Evolutionary conservation across 495 filamentous ascomycete species (phyloP).

Genomic region (Cladorrhinum samala): DNA sequence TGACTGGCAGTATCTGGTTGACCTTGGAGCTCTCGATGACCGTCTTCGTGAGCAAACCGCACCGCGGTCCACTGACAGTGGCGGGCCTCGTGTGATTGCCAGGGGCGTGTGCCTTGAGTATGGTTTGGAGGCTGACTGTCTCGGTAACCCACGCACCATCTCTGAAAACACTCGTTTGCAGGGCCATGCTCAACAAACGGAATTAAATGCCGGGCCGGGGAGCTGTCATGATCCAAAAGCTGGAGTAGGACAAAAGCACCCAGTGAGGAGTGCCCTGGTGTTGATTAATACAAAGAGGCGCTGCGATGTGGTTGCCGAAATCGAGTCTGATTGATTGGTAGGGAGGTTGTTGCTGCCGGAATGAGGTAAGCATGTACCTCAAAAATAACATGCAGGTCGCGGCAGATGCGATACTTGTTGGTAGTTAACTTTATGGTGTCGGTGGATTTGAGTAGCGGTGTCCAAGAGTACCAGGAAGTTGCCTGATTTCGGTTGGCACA

Average conservation of each 20-base stretch:
- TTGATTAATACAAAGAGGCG: background rate
- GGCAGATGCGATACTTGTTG: too few species aligned
- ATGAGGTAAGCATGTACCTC: too few species aligned
- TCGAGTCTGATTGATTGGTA: background rate
- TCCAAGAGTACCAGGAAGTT: too few species aligned
- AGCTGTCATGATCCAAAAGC: too few species aligned
- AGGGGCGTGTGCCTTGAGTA: slow-evolving; percentile 28
- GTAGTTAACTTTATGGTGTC: too few species aligned
- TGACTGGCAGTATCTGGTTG: slow-evolving; percentile 73
- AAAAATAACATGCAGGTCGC: background rate
- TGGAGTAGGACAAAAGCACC: background rate
- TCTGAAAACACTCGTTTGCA: slow-evolving; percentile 49
- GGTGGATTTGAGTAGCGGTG: too few species aligned
- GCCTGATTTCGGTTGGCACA: too few species aligned
- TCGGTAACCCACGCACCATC: slow-evolving; percentile 56
- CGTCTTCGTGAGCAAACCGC: slow-evolving; percentile 72
- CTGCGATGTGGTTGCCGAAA: background rate
- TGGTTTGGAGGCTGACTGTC: slow-evolving; percentile 37
- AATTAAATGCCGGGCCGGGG: too few species aligned
- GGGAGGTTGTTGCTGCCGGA: too few species aligned
- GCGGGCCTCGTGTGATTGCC: slow-evolving; percentile 18
- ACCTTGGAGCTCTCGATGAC: slow-evolving; percentile 67
- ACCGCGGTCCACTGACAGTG: slow-evolving; percentile 38
- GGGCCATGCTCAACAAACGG: too few species aligned
- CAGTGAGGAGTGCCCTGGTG: too few species aligned